phyloP scores from a whole-genome alignment of 257 asterid species.

The Solanum ahanhuiri region DNA sequence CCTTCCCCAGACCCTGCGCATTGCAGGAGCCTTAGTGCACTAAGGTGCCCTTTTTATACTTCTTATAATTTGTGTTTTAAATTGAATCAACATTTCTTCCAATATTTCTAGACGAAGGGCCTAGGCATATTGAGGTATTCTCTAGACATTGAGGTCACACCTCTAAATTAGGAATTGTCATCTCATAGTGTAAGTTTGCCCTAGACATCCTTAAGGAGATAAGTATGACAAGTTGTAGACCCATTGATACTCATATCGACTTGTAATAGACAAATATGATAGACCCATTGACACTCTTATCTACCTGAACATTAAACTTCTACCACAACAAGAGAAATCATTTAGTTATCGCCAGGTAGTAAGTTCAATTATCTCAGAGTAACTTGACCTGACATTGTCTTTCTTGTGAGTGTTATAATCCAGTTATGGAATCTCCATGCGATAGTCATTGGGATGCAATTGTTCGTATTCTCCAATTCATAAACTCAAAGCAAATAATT shows the following conservation, averaged over 20 bases:
- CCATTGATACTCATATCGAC: background rate
- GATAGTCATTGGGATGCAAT: background rate
- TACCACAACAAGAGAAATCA: background rate
- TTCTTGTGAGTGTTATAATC: background rate
- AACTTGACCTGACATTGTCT: background rate
- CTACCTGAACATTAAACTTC: background rate
- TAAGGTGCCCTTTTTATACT: too few species aligned
- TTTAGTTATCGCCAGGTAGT: background rate
- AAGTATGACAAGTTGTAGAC: background rate
- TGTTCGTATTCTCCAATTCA: background rate
- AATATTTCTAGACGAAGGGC: background rate
- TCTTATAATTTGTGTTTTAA: too few species aligned
- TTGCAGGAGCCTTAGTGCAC: too few species aligned
- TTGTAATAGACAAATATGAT: background rate
- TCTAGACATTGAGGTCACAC: background rate
- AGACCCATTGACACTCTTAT: background rate
- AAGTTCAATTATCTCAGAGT: background rate
- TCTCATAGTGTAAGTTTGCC: background rate
- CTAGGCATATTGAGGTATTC: background rate
- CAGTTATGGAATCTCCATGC: background rate
- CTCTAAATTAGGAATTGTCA: background rate
- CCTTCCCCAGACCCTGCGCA: too few species aligned
- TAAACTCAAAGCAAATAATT: background rate
- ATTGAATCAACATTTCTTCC: too few species aligned
- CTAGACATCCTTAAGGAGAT: background rate